Evolutionary conservation across 352 stramenopile species (phyloP), one percentile per base, ranked within the genome.

Genomic region (Peronosclerospora sorghi): DNA sequence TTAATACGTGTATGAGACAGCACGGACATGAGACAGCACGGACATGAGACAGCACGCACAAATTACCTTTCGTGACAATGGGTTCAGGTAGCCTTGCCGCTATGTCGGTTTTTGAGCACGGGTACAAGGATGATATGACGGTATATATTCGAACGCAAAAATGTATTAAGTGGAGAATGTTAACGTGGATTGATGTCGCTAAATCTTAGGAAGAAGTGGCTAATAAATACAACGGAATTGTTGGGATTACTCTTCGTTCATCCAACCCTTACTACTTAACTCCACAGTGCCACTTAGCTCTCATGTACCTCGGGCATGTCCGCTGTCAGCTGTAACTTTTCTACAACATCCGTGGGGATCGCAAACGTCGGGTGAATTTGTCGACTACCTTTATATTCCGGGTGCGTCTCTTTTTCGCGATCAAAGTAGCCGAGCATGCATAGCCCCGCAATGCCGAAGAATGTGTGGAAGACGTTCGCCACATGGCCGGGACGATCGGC

Each of bases 31-130:
- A n/a, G n/a, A n/a, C n/a, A n/a, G n/a, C n/a, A n/a, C n/a, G n/a
- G n/a, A n/a, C n/a, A n/a, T n/a, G n/a, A n/a, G n/a, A n/a, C n/a
- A n/a, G 73, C 51, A 98, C 95, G 30, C 83, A 95, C 48, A 98
- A 97, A 63, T 59, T 98, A 19, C 93, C 95, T 5, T 99, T 97
- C 58, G 94, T 97, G 54, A 98, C 95, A 23, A 99, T 99, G 95
- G 96, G n/a, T n/a, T n/a, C n/a, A n/a, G n/a, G n/a, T n/a, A n/a
- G n/a, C n/a, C n/a, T n/a, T n/a, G n/a, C n/a, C n/a, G n/a, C 96
- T 41, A 99, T 99, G 94, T 82, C 86, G 18, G 83, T 98, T 20
- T 97, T 98, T 49, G 95, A 98, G 68, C 58, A 84, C 41, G 67
- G 71, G 20, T 99, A 96, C 77, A 92, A 89, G 47, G 94, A n/a